Conservation (phyloP, 306 rosid genomes). For the Rubus parviflorus region DNA sequence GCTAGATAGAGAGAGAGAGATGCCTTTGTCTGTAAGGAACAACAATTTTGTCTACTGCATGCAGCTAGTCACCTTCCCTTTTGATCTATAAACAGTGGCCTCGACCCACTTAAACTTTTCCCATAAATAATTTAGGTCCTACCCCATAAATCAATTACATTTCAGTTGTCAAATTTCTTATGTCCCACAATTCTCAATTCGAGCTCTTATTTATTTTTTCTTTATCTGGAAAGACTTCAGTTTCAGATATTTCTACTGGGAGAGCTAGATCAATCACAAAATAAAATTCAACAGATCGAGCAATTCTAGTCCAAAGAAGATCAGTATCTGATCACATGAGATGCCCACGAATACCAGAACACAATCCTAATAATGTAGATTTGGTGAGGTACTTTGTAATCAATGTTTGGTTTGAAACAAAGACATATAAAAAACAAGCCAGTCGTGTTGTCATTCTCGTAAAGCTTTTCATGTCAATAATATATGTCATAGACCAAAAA, state of each 20-base stretch:
- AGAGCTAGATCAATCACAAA: not conserved
- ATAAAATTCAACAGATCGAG: not conserved
- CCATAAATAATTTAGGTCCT: not conserved
- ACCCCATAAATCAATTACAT: slow-evolving; percentile 19
- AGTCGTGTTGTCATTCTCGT: slow-evolving; percentile 4
- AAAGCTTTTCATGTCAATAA: not conserved
- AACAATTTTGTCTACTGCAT: slow-evolving; percentile 43
- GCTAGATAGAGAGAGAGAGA: not conserved
- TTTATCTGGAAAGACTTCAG: not conserved
- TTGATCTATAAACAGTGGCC: slow-evolving; percentile 10
- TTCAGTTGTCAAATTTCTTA: slow-evolving; percentile 16
- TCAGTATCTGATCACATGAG: slow-evolving; percentile 19
- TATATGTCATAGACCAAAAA: not conserved
- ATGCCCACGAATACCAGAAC: slow-evolving; percentile 22
- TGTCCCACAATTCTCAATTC: slow-evolving; percentile 25
- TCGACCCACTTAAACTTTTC: slow-evolving; percentile 18
- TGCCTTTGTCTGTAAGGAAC: slow-evolving; percentile 78
- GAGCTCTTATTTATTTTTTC: not conserved
- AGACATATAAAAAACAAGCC: slow-evolving; percentile 2
- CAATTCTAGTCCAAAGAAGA: slow-evolving; percentile 19
- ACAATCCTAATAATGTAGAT: slow-evolving; percentile 35
- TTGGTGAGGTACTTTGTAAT: slow-evolving; percentile 25
- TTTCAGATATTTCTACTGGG: slow-evolving; percentile 5
- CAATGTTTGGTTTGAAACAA: not conserved
- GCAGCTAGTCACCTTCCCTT: not conserved